These are phyloP conservation scores for Gigaspora rosea DNA, from an alignment of 192 early-diverging fungal species.

Conservation along the genomic window DNA sequence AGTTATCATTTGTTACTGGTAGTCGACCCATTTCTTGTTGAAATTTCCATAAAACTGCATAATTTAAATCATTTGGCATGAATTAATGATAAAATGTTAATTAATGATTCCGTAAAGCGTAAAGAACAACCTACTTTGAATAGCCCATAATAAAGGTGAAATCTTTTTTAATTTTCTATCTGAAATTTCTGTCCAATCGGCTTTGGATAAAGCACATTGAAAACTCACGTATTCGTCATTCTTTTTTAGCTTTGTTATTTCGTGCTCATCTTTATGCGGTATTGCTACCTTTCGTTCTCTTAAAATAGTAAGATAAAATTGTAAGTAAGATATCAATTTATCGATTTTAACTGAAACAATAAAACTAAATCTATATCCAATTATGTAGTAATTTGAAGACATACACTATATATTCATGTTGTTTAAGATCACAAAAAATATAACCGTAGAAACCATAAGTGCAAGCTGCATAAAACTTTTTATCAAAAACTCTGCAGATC, in stretches of 20 bases:
- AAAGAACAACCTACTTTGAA: slow-evolving; percentile 44
- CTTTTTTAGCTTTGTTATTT: slow-evolving; percentile 36
- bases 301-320: background rate
- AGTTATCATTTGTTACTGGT: slow-evolving; percentile 18
- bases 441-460: slow-evolving; percentile 78
- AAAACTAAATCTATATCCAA: background rate
- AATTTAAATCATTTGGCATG: background rate
- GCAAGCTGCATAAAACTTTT: slow-evolving; percentile 68
- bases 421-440: slow-evolving; percentile 79
- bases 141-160: slow-evolving; percentile 52
- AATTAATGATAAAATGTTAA: background rate
- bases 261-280: slow-evolving; percentile 45
- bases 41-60: slow-evolving; percentile 40
- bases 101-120: background rate
- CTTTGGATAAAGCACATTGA: slow-evolving; percentile 37
- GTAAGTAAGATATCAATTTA: background rate
- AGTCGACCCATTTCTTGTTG: slow-evolving; percentile 31
- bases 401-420: slow-evolving; percentile 64
- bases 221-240: slow-evolving; percentile 45
- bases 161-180: slow-evolving; percentile 48
- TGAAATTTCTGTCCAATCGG: slow-evolving; percentile 44
- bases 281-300: slow-evolving; percentile 34
- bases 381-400: background rate
- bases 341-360: background rate
- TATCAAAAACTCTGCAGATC: slow-evolving; percentile 59